Base-by-base conservation (phyloP, 192 early-diverging fungal genomes). In the Cladochytrium replicatum region DNA sequence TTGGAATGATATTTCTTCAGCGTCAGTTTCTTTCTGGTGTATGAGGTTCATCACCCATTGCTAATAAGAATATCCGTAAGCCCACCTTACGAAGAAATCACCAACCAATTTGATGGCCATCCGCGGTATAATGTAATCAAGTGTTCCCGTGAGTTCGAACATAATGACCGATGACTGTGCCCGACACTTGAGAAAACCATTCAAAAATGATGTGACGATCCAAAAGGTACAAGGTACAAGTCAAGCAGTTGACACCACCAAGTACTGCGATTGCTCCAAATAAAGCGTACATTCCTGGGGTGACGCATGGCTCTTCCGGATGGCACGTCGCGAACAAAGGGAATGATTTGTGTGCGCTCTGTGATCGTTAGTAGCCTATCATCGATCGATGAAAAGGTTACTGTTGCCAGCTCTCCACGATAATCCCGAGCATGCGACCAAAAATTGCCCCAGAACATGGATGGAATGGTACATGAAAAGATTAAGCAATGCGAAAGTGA, bases 101-200 rank as follows among this genome's bases (percentile, higher is more conserved):
- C 74, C 77, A 4, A 72, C 52, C 5, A 64, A 45, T 41, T 65
- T 67, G 9, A 87, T 85, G 6, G 85, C 81, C 72, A 75, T 74
- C 15, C 85, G 57, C 1, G 94, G 94, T 27, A 95, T 52, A 28
- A 95, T 87, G 56, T 99, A 97, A 38, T 88, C 91, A 32, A 99
- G 69, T 2, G 90, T 88, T 2, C 93, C 96, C 11, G 93, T 99
- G 34, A 99, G 72, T 64, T 99, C 96, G 67, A 99, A 99, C 93
- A 99, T 95, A 28, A 99, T 87, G n/a, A 99, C 93, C 2, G 94
- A 48, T 21, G 15, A 25, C 9, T 15, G 37, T 7, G 8, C 29
- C 15, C 11, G n/a, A 29, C 3, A 11, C 4, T 22, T 55, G 15
- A 17, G 43, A 15, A 19, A 55, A 42, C 13, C 34, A 64, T 57